Conservation (phyloP, 441 rosid species). For the Omphalea diandra region DNA sequence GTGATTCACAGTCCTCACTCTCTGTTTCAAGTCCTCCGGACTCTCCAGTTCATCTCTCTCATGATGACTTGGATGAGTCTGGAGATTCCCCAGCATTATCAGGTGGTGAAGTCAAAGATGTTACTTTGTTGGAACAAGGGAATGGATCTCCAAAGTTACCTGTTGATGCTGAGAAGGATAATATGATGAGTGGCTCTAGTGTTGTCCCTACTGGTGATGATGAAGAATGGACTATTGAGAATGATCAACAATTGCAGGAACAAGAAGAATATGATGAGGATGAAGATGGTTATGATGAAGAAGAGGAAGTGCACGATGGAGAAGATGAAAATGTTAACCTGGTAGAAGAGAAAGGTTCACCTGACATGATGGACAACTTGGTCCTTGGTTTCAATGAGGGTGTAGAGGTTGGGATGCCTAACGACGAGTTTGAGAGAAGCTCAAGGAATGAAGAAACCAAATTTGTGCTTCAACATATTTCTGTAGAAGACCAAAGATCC, state of each 20-base stretch:
- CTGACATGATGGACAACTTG: conserved; percentile 49
- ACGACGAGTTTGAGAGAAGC: conserved; percentile 68
- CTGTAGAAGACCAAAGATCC: conserved; percentile 47
- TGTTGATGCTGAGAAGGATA: conserved; percentile 44
- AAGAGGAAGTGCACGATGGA: conserved; percentile 74
- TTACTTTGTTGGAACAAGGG: conserved; percentile 35
- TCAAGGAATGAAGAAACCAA: conserved; percentile 47
- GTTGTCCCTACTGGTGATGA: conserved; percentile 67
- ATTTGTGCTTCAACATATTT: conserved; percentile 40
- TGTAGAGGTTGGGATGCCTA: conserved; percentile 79
- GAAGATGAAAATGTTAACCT: conserved; percentile 60
- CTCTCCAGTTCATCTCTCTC: conserved; percentile 89
- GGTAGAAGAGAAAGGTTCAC: conserved; percentile 56
- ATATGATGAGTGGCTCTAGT: conserved; percentile 46
- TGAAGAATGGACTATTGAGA: conserved; percentile 82
- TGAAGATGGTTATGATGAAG: conserved; percentile 82
- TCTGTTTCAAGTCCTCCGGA: conserved; percentile 92
- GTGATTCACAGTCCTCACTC: conserved; percentile 94
- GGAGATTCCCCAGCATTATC: conserved; percentile 57
- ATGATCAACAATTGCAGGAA: conserved; percentile 65
- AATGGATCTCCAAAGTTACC: conserved; percentile 39
- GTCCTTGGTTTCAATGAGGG: conserved; percentile 92
- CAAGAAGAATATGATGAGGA: conserved; percentile 97
- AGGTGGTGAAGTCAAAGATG: conserved; percentile 42
- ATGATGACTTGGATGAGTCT: conserved; percentile 93